Percentiles rank a stretch among this genome's conserved stretches.
Evolutionary conservation across 768 basidiomycete species (phyloP).

Genomic region (Naganishia antarctica): DNA sequence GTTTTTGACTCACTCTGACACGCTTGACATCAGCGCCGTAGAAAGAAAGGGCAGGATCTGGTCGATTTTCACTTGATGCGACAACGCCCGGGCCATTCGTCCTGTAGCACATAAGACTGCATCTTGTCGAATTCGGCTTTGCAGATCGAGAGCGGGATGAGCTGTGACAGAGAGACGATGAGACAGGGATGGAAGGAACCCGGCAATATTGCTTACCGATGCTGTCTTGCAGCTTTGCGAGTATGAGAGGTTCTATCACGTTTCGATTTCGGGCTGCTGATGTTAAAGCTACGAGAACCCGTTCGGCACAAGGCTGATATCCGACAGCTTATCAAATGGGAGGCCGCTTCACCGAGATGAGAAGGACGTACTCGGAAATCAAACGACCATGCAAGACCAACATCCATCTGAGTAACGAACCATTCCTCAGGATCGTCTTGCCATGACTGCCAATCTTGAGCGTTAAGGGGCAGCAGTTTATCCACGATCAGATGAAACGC

Average conservation of each 20-base stretch:
- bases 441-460: conserved; percentile 76
- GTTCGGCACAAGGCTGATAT: conserved; percentile 81
- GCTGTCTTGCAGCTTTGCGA: conserved; percentile 21
- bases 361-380: conserved; percentile 68
- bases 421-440: conserved; percentile 88
- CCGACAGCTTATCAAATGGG: background rate
- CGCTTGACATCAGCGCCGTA: conserved; percentile 10
- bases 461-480: conserved; percentile 76
- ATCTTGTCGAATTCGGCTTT: conserved; percentile 39
- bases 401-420: conserved; percentile 81
- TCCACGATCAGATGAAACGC: conserved; percentile 63
- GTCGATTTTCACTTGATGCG: conserved; percentile 23
- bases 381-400: conserved; percentile 87
- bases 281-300: conserved; percentile 68
- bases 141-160: background rate
- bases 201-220: conserved; percentile 7
- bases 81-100: conserved; percentile 31
- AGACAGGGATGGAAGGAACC: background rate
- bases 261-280: conserved; percentile 38
- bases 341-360: background rate
- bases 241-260: conserved; percentile 27
- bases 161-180: background rate
- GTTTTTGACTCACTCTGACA: conserved; percentile 26
- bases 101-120: conserved; percentile 45
- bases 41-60: conserved; percentile 27